Evolutionary conservation across 495 filamentous ascomycete species (phyloP), one percentile per base, ranked within the genome.

Genomic region (Annulohypoxylon maeteangense): DNA sequence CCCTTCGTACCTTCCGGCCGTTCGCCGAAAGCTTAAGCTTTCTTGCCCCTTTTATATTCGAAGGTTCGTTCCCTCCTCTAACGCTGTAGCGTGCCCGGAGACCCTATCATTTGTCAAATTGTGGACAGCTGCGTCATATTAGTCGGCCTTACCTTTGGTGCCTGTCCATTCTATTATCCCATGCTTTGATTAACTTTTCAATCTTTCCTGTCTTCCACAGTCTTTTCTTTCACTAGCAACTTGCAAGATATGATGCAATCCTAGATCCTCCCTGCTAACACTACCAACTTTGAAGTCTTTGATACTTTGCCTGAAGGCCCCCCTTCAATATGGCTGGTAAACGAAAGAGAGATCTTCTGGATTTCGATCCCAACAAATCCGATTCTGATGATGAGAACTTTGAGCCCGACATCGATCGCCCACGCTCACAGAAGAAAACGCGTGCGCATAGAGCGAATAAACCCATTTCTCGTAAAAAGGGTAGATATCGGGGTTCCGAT

Each of bases 341-440:
- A 80, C 87, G 93, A 65, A 91, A 90, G 79, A 62, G 78, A 38
- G 79, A 80, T 50, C 68, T 79, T 12, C 78, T 90, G 66, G 90
- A 92, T 61, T 87, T 95, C 71, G 92, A 93, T 78, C 90, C 90
- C 22, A 93, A 89, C 81, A 91, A 92, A 75, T 95, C 93, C 47
- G 93, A 97, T 73, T 88, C 93, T 0, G 88, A 93, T 47, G 93
- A 97, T 69, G 89, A 90, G 47, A 92, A 93, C 76, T 97, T 92
- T 78, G 85, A 87, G 47, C 84, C 83, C 29, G 70, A 72, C 8
- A 74, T 82, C 11, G 81, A 81, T 36, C 76, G 83, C 74, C 78
- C 87, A 77, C 68, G 81, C 75, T 74, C 78, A 12, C 68, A 73
- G 50, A 83, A 84, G 68, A 81, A 82, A 67, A 74, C 78, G 10